A percentile compares a stretch with the other conserved stretches of the same genome.
These are phyloP conservation scores for Logfia minima DNA, from an alignment of 129 eudicot species.

Conservation along the genomic window DNA sequence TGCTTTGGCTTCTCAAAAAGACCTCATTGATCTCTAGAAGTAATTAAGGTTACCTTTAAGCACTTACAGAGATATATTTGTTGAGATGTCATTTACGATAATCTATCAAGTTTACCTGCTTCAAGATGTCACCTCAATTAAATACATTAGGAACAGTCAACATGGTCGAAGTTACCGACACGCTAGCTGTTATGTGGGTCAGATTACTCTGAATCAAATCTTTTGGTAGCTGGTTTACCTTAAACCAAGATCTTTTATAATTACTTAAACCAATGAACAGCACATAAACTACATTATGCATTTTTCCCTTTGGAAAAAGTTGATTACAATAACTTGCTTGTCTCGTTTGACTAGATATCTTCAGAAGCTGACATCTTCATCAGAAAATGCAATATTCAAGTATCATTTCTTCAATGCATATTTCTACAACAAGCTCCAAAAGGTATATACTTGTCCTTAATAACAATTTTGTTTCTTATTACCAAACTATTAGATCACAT, in stretches of 20 bases:
- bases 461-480: background rate
- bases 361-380: constrained; percentile 42
- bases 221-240: background rate
- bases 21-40: too few species aligned
- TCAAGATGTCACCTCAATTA: background rate
- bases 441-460: constrained; percentile 40
- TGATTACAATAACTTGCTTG: constrained; percentile 1
- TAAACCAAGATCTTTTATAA: background rate
- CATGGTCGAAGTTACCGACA: background rate
- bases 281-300: background rate
- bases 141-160: background rate
- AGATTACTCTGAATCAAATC: background rate
- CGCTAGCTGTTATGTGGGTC: background rate
- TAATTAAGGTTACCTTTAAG: too few species aligned
- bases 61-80: too few species aligned
- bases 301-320: background rate
- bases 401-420: constrained; percentile 82
- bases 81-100: too few species aligned
- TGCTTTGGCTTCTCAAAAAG: too few species aligned
- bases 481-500: background rate
- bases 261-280: background rate
- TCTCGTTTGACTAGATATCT: constrained; percentile 53
- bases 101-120: background rate
- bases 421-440: constrained; percentile 74
- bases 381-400: constrained; percentile 27